Conservation (phyloP, 768 basidiomycete genomes). For the Arthromyces matolae region DNA sequence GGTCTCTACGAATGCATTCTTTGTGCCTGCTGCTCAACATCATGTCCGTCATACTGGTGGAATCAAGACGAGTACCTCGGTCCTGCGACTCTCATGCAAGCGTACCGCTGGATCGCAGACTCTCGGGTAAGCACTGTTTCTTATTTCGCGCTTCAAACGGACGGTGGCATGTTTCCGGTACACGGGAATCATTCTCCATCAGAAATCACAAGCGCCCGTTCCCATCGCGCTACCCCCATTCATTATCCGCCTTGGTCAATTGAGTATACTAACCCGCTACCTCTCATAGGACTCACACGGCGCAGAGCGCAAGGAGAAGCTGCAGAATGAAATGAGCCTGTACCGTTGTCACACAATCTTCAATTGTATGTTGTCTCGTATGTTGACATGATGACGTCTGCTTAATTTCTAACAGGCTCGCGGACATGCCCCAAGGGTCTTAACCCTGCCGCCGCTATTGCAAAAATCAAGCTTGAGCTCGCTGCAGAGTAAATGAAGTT, state of each 20-base stretch:
- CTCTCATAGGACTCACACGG: slow-evolving; percentile 64
- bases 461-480: slow-evolving; percentile 89
- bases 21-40: slow-evolving; percentile 96
- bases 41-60: slow-evolving; percentile 99
- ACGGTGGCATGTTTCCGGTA: no score
- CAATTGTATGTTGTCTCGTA: slow-evolving; percentile 59
- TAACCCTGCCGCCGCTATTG: slow-evolving; percentile 89
- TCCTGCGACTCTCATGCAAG: slow-evolving; percentile 94
- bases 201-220: neutral
- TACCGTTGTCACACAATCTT: slow-evolving; percentile 99
- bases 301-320: slow-evolving; percentile 79
- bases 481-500: slow-evolving; percentile 64
- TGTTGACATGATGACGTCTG: neutral
- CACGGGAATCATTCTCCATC: no score
- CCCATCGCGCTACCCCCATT: neutral
- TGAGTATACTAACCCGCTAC: neutral
- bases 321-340: slow-evolving; percentile 94
- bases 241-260: neutral
- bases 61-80: slow-evolving; percentile 98
- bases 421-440: slow-evolving; percentile 97
- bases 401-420: slow-evolving; percentile 49
- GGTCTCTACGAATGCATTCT: slow-evolving; percentile 98
- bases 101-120: slow-evolving; percentile 98
- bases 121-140: slow-evolving; percentile 62
- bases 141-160: no score